Conservation (phyloP, 306 rosid species). For the Dalbergia cultrata region DNA sequence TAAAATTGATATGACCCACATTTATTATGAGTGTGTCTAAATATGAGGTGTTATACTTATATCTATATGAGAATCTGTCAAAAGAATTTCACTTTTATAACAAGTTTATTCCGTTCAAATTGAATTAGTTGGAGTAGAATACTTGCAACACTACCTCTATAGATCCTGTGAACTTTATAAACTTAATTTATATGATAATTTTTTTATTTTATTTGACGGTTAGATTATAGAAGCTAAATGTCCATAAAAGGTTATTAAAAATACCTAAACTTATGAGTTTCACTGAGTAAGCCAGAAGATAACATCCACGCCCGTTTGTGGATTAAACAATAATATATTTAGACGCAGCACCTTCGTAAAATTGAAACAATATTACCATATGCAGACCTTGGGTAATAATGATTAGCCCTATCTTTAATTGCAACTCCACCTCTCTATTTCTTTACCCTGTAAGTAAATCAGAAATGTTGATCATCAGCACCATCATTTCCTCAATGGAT, state of each 20-base stretch:
- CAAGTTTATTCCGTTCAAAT: too few species aligned
- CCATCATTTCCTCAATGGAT: neutral
- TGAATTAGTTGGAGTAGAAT: too few species aligned
- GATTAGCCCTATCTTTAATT: constrained; percentile 32
- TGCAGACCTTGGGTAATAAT: constrained; percentile 34
- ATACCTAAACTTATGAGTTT: constrained; percentile 21
- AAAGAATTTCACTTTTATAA: too few species aligned
- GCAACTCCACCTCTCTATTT: constrained; percentile 8
- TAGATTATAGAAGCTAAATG: too few species aligned
- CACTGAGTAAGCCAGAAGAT: constrained; percentile 36
- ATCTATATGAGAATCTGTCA: too few species aligned
- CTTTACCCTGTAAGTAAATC: neutral
- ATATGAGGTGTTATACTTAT: too few species aligned
- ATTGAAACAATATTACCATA: constrained; percentile 26
- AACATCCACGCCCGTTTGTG: constrained; percentile 39
- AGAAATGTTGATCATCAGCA: neutral
- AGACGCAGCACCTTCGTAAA: constrained; percentile 40
- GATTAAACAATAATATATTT: constrained; percentile 18
- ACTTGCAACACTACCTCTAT: too few species aligned
- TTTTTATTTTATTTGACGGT: too few species aligned
- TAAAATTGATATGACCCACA: too few species aligned
- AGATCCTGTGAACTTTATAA: too few species aligned
- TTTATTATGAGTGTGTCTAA: too few species aligned
- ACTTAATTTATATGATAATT: too few species aligned
- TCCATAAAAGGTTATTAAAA: constrained; percentile 28